Percentiles rank a stretch among this genome's conserved stretches.
Evolutionary conservation across 179 eudicot species (phyloP).

Genomic region (Amaranthus tricolor): DNA sequence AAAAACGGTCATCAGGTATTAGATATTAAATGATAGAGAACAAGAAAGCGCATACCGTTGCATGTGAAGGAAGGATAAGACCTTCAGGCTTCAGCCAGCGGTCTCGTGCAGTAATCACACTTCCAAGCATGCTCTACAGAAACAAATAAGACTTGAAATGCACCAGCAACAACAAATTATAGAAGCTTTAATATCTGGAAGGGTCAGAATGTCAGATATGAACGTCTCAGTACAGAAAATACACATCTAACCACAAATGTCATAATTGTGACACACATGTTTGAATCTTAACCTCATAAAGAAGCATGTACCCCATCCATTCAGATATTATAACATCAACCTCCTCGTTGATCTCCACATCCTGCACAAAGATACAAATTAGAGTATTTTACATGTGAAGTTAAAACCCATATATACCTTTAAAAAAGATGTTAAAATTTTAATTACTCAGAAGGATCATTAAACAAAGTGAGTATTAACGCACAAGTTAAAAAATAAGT

Average conservation of each 20-base stretch:
- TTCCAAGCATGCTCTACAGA: constrained; percentile 94
- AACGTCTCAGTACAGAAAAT: constrained; percentile 3
- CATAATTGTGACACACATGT: not conserved
- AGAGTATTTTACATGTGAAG: not conserved
- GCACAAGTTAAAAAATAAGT: constrained; percentile 1
- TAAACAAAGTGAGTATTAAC: not conserved
- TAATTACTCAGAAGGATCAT: not conserved
- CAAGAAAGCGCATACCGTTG: constrained; percentile 49
- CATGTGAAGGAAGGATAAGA: constrained; percentile 95
- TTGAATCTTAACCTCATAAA: constrained; percentile 70
- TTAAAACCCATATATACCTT: not conserved
- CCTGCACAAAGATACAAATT: constrained; percentile 47
- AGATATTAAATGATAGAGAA: not conserved
- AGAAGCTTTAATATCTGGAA: too few relatives aligned
- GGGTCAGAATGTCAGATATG: not conserved
- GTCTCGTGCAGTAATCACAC: constrained; percentile 93
- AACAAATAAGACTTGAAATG: not conserved
- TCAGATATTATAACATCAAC: constrained; percentile 96
- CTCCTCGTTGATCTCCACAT: constrained; percentile 84
- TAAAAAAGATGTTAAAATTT: not conserved
- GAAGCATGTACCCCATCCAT: constrained; percentile 99
- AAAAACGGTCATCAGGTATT: not conserved
- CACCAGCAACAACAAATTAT: not conserved
- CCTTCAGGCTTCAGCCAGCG: constrained; percentile 99
- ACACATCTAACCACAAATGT: not conserved